Base-by-base conservation (phyloP, 2,329 filamentous ascomycete genomes). In the Claviceps sp. region DNA sequence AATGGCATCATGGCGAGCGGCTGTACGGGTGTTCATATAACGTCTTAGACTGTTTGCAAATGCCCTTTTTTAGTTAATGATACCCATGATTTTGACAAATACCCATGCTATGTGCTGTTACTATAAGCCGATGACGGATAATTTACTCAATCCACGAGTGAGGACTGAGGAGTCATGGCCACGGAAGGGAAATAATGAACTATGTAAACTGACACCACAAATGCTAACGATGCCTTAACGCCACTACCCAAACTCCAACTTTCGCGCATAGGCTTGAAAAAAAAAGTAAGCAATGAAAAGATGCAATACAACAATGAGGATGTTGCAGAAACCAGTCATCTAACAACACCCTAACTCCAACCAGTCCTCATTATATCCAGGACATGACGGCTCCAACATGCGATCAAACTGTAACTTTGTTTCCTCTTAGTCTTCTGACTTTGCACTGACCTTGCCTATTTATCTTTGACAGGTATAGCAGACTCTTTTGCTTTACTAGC, bases 401-500 rank as follows among this genome's bases (percentile, higher is more conserved):
- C 40, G 50, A 42, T 57, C 51, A 52, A 45, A 54, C 55, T 49
- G 36, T 38, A 47, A 51, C 40, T 59, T 56, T 20, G 13, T 14
- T 18, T 18, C 6, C 7, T n/a, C 36, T n/a, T 18, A 2, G 5
- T 47, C 14, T 18, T 2, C 9, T n/a, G 8, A 5, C 9, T 18
- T 16, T 47, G 22, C 14, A 44, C 22, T 24, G 16, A 26, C 22
- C 24, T 24, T 6, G 54, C 59, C 48, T 51, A 58, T 54, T 46
- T 4, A 34, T 63, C 55, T 40, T 46, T 49, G 30, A 34, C 30
- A 11, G 30, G 22, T 40, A 42, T n/a, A 59, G 24, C 54, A 55
- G 36, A 49, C 54, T 65, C 70, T 75, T 59, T 79, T 78, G 54
- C 72, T 72, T 73, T 76, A 40, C 70, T 60, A 5, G 72, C 72